These are phyloP conservation scores for Prosopis cineraria DNA, from an alignment of 306 rosid species.

Conservation along the genomic window DNA sequence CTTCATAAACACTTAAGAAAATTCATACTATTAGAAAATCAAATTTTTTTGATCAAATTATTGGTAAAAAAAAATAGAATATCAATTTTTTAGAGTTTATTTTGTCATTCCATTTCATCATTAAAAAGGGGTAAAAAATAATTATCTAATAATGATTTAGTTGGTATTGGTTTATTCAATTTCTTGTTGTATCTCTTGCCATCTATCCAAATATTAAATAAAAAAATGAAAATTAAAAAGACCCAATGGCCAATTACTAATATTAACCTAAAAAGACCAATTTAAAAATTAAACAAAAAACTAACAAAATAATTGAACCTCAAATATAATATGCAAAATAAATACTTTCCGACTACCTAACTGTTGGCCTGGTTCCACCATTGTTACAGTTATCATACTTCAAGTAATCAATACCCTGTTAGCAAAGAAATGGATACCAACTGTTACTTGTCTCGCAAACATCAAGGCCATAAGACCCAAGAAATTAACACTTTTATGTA, in stretches of 20 bases:
- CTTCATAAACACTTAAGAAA: not conserved
- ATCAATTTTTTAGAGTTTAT: no score
- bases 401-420: constrained; percentile 95
- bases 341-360: constrained; percentile 54
- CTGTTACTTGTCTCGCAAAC: not conserved
- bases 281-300: not conserved
- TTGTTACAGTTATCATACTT: constrained; percentile 89
- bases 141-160: not conserved
- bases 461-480: not conserved
- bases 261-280: not conserved
- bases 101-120: no score
- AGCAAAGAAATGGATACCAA: constrained; percentile 22
- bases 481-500: not conserved
- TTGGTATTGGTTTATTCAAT: not conserved
- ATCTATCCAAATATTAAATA: not conserved
- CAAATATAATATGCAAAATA: not conserved
- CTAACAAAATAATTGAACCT: not conserved
- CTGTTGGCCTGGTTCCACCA: constrained; percentile 75
- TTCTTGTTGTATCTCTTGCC: not conserved
- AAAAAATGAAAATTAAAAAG: not conserved
- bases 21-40: not conserved
- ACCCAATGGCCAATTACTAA: not conserved
- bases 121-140: no score
- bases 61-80: no score
- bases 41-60: no score